Conservation (phyloP, 148 eudicot genomes). For the Linanthus parryae region DNA sequence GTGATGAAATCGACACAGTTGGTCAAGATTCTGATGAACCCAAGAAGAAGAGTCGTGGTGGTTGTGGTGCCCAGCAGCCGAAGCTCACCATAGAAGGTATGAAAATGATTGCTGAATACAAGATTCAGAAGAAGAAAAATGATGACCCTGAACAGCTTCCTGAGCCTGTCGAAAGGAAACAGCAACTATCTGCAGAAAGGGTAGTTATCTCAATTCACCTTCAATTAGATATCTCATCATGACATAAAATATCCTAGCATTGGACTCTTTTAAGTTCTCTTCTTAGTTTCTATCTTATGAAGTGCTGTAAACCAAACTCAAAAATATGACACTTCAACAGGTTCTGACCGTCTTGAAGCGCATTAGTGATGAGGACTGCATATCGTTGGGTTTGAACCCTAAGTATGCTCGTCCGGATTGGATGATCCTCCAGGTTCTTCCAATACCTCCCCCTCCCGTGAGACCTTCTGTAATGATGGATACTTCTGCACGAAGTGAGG, state of each 20-base stretch:
- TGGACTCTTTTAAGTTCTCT: not conserved
- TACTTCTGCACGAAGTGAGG: slow-evolving; percentile 84
- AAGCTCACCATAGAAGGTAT: slow-evolving; percentile 74
- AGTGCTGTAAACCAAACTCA: not conserved
- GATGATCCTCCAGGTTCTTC: slow-evolving; percentile 89
- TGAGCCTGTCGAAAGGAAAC: slow-evolving; percentile 84
- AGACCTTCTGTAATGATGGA: slow-evolving; percentile 94
- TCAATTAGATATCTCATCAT: not conserved
- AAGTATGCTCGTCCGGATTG: slow-evolving; percentile 88
- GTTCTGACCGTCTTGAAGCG: slow-evolving; percentile 72
- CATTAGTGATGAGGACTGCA: slow-evolving; percentile 79
- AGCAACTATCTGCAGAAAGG: slow-evolving; percentile 79
- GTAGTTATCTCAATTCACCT: too few species aligned
- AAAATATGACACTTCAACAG: slow-evolving; percentile 17
- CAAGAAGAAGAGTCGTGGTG: slow-evolving; percentile 63
- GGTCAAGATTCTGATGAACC: slow-evolving; percentile 63
- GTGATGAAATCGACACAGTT: slow-evolving; percentile 76
- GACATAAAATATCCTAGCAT: too few species aligned
- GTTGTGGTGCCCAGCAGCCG: slow-evolving; percentile 88
- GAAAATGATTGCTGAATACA: slow-evolving; percentile 74
- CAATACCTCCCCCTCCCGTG: slow-evolving; percentile 85
- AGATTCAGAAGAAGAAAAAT: slow-evolving; percentile 62
- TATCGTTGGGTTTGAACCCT: slow-evolving; percentile 62
- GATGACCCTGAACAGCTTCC: slow-evolving; percentile 78
- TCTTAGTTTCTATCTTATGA: not conserved